Conservation (phyloP, 2,329 filamentous ascomycete species). For the Amphichorda felina region DNA sequence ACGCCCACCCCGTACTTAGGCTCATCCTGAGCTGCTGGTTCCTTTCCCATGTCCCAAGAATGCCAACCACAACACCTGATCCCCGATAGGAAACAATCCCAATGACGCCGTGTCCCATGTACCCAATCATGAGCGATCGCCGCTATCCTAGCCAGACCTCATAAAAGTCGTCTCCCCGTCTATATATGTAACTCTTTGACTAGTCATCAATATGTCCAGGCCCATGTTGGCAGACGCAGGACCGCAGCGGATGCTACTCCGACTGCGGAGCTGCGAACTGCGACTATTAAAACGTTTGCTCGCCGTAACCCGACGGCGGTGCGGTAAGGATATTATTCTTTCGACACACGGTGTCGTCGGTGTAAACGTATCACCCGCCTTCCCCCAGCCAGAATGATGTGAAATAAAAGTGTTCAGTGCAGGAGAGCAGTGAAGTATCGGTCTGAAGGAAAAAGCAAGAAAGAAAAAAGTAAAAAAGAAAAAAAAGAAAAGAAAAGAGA, state of each 20-base stretch:
- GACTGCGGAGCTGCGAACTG: too few species aligned
- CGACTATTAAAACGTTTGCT: neutral
- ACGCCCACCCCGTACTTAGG: too few species aligned
- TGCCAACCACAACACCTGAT: too few species aligned
- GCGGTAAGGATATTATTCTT: neutral
- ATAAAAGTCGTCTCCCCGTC: neutral
- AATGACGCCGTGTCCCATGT: too few species aligned
- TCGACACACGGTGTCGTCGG: neutral
- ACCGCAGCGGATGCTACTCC: too few species aligned
- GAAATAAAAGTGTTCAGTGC: neutral
- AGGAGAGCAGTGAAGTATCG: neutral
- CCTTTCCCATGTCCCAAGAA: too few species aligned
- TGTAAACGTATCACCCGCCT: conserved; percentile 1
- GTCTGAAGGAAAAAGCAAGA: neutral
- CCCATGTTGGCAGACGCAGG: neutral
- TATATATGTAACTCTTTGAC: neutral
- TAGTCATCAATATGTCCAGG: too few species aligned
- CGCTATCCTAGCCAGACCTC: neutral
- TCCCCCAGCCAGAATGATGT: neutral
- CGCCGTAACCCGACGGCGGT: neutral
- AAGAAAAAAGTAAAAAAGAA: neutral
- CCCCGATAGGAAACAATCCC: too few species aligned
- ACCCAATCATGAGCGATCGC: neutral
- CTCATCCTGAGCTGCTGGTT: too few species aligned
- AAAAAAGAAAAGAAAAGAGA: neutral